These are phyloP conservation scores for Aspergillus texensis DNA, from an alignment of 2,329 filamentous ascomycete species.

Conservation along the genomic window DNA sequence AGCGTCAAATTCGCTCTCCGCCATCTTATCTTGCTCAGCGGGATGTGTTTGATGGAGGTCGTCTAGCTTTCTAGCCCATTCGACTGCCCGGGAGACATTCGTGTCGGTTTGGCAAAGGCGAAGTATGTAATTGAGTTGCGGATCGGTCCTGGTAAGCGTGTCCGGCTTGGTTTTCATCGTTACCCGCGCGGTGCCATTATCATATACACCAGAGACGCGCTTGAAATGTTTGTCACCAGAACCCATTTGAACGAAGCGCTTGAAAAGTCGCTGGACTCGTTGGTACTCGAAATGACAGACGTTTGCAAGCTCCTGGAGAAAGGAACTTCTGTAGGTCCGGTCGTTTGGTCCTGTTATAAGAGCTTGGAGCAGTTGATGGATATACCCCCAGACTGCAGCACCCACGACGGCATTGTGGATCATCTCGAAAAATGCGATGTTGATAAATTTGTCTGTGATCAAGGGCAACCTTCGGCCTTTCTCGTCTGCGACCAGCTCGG, in stretches of 20 bases:
- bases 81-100: conserved; percentile 36
- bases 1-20: not conserved
- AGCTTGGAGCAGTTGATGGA: conserved; percentile 40
- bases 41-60: not conserved
- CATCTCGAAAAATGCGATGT: conserved; percentile 46
- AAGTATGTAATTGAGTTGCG: conserved; percentile 50
- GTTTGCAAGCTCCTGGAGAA: conserved; percentile 53
- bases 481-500: conserved; percentile 46
- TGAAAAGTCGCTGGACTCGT: conserved; percentile 44
- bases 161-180: conserved; percentile 48
- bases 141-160: conserved; percentile 39
- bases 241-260: conserved; percentile 42
- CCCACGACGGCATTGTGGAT: conserved; percentile 41
- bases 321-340: conserved; percentile 27
- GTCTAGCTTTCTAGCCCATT: conserved; percentile 47
- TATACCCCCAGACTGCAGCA: conserved; percentile 47
- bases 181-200: conserved; percentile 41
- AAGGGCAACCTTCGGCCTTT: conserved; percentile 44
- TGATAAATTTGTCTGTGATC: conserved; percentile 48
- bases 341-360: conserved; percentile 33
- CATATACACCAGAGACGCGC: conserved; percentile 36
- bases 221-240: conserved; percentile 48
- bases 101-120: conserved; percentile 48
- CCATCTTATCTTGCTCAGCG: not conserved
- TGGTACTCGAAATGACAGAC: conserved; percentile 49